Conservation (phyloP, 352 stramenopile species). For the Saprolegnia diclina region DNA sequence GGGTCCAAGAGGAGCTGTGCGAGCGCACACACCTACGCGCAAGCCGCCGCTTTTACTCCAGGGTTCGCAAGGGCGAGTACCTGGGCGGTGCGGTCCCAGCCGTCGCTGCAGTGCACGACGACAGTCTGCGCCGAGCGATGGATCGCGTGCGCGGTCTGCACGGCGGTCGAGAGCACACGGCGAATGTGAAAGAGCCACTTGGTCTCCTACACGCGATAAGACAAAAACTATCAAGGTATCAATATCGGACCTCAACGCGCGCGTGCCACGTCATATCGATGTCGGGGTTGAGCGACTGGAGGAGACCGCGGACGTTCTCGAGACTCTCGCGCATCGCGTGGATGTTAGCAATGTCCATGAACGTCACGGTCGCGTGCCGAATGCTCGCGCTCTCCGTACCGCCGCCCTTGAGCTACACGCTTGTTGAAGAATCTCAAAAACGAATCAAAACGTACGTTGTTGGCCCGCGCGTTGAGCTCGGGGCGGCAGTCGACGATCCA, state of each 20-base stretch:
- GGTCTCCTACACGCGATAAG: conserved; percentile 33
- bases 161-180: conserved; percentile 54
- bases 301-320: conserved; percentile 58
- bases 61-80: conserved; percentile 36
- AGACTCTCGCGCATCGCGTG: conserved; percentile 89
- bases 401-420: conserved; percentile 62
- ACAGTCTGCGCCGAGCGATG: conserved; percentile 68
- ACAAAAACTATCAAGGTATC: conserved; percentile 13
- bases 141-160: conserved; percentile 59
- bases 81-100: conserved; percentile 88
- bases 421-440: too few species aligned
- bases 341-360: conserved; percentile 91
- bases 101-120: conserved; percentile 88
- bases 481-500: conserved; percentile 88
- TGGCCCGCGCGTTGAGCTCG: conserved; percentile 85
- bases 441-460: conserved; percentile 63
- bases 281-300: conserved; percentile 36
- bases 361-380: conserved; percentile 66
- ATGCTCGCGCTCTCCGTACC: conserved; percentile 82
- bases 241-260: conserved; percentile 43
- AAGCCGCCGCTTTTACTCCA: neutral
- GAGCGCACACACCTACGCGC: conserved; percentile 63
- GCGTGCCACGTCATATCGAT: conserved; percentile 38
- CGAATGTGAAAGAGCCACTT: conserved; percentile 77
- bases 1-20: conserved; percentile 84